Percentiles rank a stretch among this genome's conserved stretches.
Conservation (phyloP, 371 early-diverging fungal genomes). For the Rhizopus arrhizus region DNA sequence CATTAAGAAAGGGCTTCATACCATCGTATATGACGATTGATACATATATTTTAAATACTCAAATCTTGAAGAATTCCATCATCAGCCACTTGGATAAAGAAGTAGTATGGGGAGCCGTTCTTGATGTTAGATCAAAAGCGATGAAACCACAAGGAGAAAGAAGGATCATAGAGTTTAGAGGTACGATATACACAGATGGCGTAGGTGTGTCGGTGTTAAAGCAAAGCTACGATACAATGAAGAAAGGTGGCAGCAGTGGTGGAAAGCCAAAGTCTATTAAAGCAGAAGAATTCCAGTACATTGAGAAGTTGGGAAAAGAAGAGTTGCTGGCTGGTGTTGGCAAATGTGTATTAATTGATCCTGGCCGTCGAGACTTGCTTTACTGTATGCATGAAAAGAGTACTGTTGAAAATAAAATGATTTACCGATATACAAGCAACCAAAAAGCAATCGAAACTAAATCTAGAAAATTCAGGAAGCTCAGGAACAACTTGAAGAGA, state of each 20-base stretch:
- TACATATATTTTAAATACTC: background rate
- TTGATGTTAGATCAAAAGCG: background rate
- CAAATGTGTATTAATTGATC: constrained; percentile 3
- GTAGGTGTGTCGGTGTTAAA: constrained; percentile 4
- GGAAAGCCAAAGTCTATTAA: background rate
- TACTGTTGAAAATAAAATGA: background rate
- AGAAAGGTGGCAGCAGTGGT: background rate
- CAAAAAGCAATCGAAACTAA: background rate
- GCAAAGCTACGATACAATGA: background rate
- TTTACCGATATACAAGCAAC: background rate
- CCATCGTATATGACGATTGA: background rate
- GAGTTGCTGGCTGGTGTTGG: background rate
- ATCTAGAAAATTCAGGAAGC: constrained; percentile 6
- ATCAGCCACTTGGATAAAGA: constrained; percentile 2
- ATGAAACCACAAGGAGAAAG: background rate
- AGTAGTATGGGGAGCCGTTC: background rate
- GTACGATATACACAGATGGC: background rate
- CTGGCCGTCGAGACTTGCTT: constrained; percentile 1
- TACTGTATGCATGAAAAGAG: constrained; percentile 11
- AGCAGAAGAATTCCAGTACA: constrained; percentile 1
- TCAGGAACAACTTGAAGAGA: background rate
- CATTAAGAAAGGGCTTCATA: background rate
- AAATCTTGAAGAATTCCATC: background rate
- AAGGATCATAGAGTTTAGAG: background rate
- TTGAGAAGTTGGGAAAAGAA: background rate